Evolutionary conservation across 2,329 filamentous ascomycete species (phyloP).

Genomic region (Penicillium brevicompactum): DNA sequence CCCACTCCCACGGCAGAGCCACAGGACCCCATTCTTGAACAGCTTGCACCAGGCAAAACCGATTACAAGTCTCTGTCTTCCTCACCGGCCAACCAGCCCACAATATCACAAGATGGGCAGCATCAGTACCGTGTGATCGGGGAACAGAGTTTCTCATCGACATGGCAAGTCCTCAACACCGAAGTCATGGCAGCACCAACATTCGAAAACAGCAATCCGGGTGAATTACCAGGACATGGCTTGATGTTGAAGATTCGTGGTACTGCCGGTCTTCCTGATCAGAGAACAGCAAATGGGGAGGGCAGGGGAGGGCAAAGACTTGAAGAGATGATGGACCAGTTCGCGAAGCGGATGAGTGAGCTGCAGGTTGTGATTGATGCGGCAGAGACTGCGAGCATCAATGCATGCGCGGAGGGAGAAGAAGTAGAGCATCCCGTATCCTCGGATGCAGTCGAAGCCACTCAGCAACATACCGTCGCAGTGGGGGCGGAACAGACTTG

Average conservation of each 20-base stretch:
- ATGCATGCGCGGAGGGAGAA: neutral
- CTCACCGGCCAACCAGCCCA: conserved; percentile 20
- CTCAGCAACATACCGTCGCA: neutral
- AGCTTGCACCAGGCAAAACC: neutral
- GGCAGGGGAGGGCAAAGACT: conserved; percentile 33
- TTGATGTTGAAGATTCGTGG: conserved; percentile 51
- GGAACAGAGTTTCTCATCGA: conserved; percentile 70
- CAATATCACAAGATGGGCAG: conserved; percentile 5
- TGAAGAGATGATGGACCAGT: conserved; percentile 51
- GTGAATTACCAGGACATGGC: conserved; percentile 49
- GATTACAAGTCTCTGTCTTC: conserved; percentile 23
- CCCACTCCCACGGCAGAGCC: conserved; percentile 13
- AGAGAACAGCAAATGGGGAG: conserved; percentile 25
- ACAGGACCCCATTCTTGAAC: neutral
- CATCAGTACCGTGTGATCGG: conserved; percentile 58
- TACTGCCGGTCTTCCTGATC: conserved; percentile 34
- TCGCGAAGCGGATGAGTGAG: conserved; percentile 47
- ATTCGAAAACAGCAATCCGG: conserved; percentile 60
- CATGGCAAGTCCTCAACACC: conserved; percentile 68
- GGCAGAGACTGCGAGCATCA: conserved; percentile 17
- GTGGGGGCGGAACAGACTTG: neutral
- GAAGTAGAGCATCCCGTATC: neutral
- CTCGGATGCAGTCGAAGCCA: neutral
- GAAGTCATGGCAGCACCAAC: conserved; percentile 62
- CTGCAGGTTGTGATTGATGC: conserved; percentile 46